Evolutionary conservation across 129 eudicot species (phyloP), one percentile per base, ranked within the genome.

Genomic region (Ambrosia trifida): DNA sequence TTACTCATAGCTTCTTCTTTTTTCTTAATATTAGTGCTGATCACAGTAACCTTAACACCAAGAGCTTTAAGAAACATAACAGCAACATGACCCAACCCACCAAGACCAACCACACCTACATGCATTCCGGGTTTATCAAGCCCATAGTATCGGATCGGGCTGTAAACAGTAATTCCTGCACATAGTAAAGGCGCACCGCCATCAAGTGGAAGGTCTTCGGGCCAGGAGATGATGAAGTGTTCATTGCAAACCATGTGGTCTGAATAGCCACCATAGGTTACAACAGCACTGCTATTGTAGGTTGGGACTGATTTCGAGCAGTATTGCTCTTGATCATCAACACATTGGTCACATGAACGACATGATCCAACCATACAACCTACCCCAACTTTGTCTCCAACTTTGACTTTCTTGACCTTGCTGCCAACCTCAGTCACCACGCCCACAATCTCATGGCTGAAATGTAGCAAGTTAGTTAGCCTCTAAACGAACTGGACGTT

Each of bases 401-500:
- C 70, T 75, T 82, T 82, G 60, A 85, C 84, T 46, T 82, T 85
- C 46, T 76, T 79, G 12, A 85, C 90, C 61, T 79, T 82, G 80
- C 74, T 72, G 5, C 89, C 86, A 49, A 85, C 84, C 62, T 79
- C 86, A 11, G 86, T 78, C 18, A 79, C 89, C 65, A 78, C 75
- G 2, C 89, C 89, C 57, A 83, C 89, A 59, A 85, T 77, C 76
- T 85, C 89, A 69, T 85, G 90, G n/a, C 90, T 85, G 82, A 59
- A 60, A 47, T 16, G 36, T 47, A 75, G 38, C 12, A 53, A 66
- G 36, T 64, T 68, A 47, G 31, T 71, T 41, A 64, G 30, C 43
- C 43, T 36, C 6, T 36, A 36, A 36, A 36, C 43, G 43, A 36
- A 8, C 6, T 36, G 43, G 7, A 36, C 43, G 7, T 36, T 36